Evolutionary conservation across 371 early-diverging fungal genomes (phyloP).

Genomic region (Entomophthora muscae): DNA sequence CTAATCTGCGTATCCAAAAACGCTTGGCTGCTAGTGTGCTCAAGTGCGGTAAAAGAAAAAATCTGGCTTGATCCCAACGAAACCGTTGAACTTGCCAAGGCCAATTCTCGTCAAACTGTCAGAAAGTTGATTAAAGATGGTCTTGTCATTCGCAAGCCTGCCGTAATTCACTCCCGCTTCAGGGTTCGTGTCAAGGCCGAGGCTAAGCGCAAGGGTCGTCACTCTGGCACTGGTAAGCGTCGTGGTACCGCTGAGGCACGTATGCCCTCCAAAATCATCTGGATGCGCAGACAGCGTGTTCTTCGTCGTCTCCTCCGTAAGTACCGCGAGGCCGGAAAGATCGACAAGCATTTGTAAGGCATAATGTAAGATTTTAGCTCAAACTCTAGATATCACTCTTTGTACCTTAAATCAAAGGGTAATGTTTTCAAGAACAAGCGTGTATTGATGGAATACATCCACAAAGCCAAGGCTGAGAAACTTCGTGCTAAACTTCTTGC

Average conservation of each 20-base stretch:
- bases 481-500: constrained; percentile 82
- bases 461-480: constrained; percentile 99
- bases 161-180: constrained; percentile 86
- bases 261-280: constrained; percentile 90
- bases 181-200: constrained; percentile 83
- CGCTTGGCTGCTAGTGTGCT: constrained; percentile 96
- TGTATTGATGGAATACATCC: constrained; percentile 98
- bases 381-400: constrained; percentile 59
- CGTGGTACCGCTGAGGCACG: constrained; percentile 98
- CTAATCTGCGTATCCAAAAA: constrained; percentile 75
- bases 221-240: constrained; percentile 97
- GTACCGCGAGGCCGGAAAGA: constrained; percentile 95
- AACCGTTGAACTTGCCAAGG: constrained; percentile 84
- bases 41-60: constrained; percentile 97
- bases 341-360: constrained; percentile 85
- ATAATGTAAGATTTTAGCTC: neutral
- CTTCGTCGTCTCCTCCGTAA: constrained; percentile 94
- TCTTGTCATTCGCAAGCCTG: constrained; percentile 93
- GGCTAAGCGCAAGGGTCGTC: constrained; percentile 98
- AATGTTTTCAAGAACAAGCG: constrained; percentile 99
- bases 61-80: constrained; percentile 99
- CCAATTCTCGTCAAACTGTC: constrained; percentile 95
- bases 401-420: constrained; percentile 99
- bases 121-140: constrained; percentile 92
- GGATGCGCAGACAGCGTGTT: constrained; percentile 99